phyloP scores from a whole-genome alignment of 306 rosid genomes.

The Hippophae gyantsensis region DNA sequence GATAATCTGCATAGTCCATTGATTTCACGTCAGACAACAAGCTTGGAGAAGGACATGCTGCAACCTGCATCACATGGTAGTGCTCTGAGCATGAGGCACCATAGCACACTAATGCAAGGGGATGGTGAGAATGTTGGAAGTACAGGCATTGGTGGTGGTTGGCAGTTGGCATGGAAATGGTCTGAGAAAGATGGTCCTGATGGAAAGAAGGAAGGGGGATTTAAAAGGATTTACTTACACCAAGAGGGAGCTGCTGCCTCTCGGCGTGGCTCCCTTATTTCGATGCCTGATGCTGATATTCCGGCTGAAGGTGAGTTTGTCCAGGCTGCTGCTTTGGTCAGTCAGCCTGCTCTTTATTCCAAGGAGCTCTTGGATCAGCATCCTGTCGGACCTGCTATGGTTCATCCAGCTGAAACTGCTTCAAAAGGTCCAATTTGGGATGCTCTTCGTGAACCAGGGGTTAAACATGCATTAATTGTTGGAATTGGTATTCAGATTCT shows the following conservation, averaged over 20 bases:
- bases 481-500: conserved; percentile 78
- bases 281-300: conserved; percentile 58
- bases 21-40: conserved; percentile 78
- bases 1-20: conserved; percentile 80
- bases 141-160: conserved; percentile 90
- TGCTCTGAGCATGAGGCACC: conserved; percentile 55
- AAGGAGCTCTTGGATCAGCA: conserved; percentile 51
- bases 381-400: conserved; percentile 74
- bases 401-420: conserved; percentile 69
- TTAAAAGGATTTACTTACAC: conserved; percentile 73
- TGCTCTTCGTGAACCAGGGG: conserved; percentile 72
- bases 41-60: conserved; percentile 63
- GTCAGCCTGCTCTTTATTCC: conserved; percentile 83
- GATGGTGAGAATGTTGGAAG: conserved; percentile 54
- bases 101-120: conserved; percentile 77
- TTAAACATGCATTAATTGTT: conserved; percentile 62
- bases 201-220: conserved; percentile 58
- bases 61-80: conserved; percentile 73
- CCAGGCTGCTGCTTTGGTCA: conserved; percentile 85
- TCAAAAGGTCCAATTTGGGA: conserved; percentile 51
- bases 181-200: conserved; percentile 58
- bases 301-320: conserved; percentile 53
- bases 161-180: conserved; percentile 98
- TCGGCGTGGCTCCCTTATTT: conserved; percentile 62
- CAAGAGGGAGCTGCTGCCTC: conserved; percentile 64